Evolutionary conservation across 805 yeast genomes (phyloP), one percentile per base, ranked within the genome.

Genomic region (Pichia paraexigua): DNA sequence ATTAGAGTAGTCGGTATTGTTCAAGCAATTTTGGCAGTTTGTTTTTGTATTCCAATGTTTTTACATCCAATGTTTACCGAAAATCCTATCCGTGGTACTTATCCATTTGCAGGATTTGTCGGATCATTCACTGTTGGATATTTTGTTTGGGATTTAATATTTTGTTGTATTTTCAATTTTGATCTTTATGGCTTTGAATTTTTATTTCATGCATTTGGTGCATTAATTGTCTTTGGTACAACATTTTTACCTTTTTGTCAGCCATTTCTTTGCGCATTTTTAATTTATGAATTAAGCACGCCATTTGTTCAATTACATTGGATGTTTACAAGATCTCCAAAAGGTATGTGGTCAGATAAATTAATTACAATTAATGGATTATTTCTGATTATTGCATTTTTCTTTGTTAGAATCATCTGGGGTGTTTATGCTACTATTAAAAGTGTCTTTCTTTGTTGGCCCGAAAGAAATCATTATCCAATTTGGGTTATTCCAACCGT

Each of bases 221-320:
- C 98, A 0, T 66, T 89, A 50, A 78, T 77, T 60, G 96, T 88
- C 41, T 87, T 91, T 63, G 61, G 69, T 2, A 67, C 78, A 48
- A 74, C 88, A 2, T 73, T 86, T 53, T 65, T 73, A 32, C 97
- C 97, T 3, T 87, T 82, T 66, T 79, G 88, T 63, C 81, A 84
- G 67, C 85, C 90, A 47, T 85, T 86, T 80, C 77, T 87, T 27
- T 92, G 96, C 1, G 80, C 83, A 21, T 94, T 91, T 65, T 74
- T 94, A 60, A 65, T 87, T 47, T 94, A 86, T 67, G 99, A 94
- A 69, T 76, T 87, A 41, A 85, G 95, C 45, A 87, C 97, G 2
- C 98, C 98, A 10, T 94, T 94, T 69, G 96, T 94, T 55, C 95
- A 94, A 68, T 66, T 87, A 63, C 88, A 94, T 67, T 94, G 97